A percentile compares a stretch with the other conserved stretches of the same genome.
Conservation (phyloP, 2,329 filamentous ascomycete genomes). For the Phialemoniopsis sp. region DNA sequence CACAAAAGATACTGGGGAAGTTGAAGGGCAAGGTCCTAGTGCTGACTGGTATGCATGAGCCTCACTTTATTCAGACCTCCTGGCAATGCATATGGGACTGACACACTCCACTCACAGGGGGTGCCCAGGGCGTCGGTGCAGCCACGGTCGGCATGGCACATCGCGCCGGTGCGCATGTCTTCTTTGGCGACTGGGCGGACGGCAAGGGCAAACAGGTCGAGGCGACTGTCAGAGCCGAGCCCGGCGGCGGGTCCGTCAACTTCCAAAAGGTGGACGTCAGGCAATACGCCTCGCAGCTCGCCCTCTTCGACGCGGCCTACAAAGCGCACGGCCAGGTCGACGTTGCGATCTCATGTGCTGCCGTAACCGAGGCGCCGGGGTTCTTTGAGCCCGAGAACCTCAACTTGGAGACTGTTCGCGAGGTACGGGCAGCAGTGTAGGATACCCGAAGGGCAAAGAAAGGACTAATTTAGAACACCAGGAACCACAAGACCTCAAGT, state of each 20-base stretch:
- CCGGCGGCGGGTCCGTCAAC: conserved; percentile 11
- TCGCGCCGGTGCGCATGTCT: conserved; percentile 15
- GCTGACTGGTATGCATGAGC: conserved; percentile 8
- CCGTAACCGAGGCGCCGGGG: conserved; percentile 32
- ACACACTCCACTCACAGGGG: conserved; percentile 8
- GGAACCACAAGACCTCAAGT: conserved; percentile 25
- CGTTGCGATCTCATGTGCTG: conserved; percentile 42
- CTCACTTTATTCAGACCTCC: neutral
- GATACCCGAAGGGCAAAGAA: too few species aligned
- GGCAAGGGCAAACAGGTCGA: conserved; percentile 11
- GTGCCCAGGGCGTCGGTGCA: conserved; percentile 19
- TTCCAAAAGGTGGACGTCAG: conserved; percentile 41
- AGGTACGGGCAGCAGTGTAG: too few species aligned
- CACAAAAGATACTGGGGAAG: neutral
- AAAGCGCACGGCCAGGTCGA: conserved; percentile 40
- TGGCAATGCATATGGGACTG: neutral
- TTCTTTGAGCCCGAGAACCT: conserved; percentile 37
- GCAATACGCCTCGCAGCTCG: conserved; percentile 37
- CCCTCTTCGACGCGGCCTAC: conserved; percentile 39
- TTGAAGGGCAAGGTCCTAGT: conserved; percentile 12
- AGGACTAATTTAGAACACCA: too few species aligned
- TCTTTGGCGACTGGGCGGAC: conserved; percentile 19
- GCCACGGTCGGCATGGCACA: conserved; percentile 14
- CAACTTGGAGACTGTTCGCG: conserved; percentile 33
- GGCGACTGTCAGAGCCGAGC: conserved; percentile 5